These are phyloP conservation scores for Neonothopanus nambi DNA, from an alignment of 1,284 basidiomycete species.

Conservation along the genomic window DNA sequence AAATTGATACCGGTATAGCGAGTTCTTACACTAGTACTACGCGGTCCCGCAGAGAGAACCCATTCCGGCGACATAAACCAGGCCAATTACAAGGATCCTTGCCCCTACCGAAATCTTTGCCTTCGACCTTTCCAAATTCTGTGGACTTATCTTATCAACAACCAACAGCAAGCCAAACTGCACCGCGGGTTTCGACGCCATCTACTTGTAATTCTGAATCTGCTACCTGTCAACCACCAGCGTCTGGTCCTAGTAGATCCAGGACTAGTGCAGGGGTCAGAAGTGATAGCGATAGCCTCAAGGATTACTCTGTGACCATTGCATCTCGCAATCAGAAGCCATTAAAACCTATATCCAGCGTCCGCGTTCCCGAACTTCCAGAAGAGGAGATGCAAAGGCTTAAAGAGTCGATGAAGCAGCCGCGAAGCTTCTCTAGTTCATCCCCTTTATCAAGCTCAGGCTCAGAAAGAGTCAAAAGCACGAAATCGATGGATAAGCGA, in stretches of 20 bases:
- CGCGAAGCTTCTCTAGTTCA: not conserved
- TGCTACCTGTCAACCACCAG: not conserved
- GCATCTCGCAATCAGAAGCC: constrained; percentile 20
- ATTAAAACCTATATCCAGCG: constrained; percentile 38
- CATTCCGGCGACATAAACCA: not conserved
- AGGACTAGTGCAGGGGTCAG: not conserved
- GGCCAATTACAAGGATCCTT: not conserved
- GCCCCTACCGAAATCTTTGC: too few species aligned
- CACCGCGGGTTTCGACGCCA: not conserved
- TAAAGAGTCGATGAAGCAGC: constrained; percentile 11
- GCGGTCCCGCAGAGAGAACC: too few species aligned
- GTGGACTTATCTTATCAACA: too few species aligned
- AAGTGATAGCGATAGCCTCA: not conserved
- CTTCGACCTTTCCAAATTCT: too few species aligned
- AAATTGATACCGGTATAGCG: too few species aligned
- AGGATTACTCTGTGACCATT: too few species aligned
- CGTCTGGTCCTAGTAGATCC: not conserved
- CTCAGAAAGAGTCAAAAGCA: too few species aligned
- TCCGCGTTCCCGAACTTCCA: constrained; percentile 34
- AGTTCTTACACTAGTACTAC: too few species aligned
- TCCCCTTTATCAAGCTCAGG: not conserved
- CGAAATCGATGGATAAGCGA: too few species aligned
- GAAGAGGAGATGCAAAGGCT: constrained; percentile 16
- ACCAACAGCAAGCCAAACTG: not conserved
- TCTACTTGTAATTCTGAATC: not conserved